Percentiles rank a stretch among this genome's conserved stretches.
Evolutionary conservation across 2,329 filamentous ascomycete species (phyloP).

Genomic region (Xylaria sp.): DNA sequence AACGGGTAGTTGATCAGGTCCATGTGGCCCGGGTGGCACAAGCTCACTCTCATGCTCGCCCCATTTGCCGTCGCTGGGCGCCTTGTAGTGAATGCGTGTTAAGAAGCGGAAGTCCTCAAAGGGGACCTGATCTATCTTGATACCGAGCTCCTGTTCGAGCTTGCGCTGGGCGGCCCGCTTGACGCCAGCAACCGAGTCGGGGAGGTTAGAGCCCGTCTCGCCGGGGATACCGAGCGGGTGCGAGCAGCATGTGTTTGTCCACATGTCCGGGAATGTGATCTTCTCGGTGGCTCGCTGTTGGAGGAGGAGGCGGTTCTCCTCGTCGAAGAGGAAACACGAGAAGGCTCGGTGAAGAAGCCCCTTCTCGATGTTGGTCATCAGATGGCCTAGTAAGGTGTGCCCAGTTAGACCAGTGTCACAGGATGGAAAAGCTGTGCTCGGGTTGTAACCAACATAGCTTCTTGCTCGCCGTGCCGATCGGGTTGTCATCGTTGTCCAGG

Average conservation of each 20-base stretch:
- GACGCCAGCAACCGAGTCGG: constrained; percentile 75
- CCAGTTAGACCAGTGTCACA: constrained; percentile 6
- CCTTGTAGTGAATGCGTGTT: constrained; percentile 96
- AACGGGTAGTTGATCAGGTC: background rate
- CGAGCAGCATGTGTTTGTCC: constrained; percentile 99
- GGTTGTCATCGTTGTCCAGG: constrained; percentile 81
- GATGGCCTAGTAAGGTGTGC: constrained; percentile 61
- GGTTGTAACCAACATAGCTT: constrained; percentile 69
- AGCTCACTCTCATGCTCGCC: constrained; percentile 91
- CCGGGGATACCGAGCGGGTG: constrained; percentile 88
- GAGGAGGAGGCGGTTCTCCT: constrained; percentile 83
- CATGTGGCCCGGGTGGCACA: background rate
- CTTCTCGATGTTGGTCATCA: constrained; percentile 98
- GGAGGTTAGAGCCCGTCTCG: constrained; percentile 79
- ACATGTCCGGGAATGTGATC: constrained; percentile 98
- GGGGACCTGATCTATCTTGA: constrained; percentile 82
- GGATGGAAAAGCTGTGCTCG: background rate
- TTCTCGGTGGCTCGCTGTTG: constrained; percentile 95
- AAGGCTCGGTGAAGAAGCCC: constrained; percentile 95
- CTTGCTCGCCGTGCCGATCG: constrained; percentile 95
- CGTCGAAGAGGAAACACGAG: constrained; percentile 96
- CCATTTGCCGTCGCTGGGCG: constrained; percentile 95
- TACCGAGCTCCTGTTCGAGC: constrained; percentile 89
- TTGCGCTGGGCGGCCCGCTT: constrained; percentile 92
- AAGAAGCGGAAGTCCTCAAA: constrained; percentile 89